A percentile compares a stretch with the other conserved stretches of the same genome.
Conservation (phyloP, 1,284 basidiomycete genomes). For the Inonotus hispidus region DNA sequence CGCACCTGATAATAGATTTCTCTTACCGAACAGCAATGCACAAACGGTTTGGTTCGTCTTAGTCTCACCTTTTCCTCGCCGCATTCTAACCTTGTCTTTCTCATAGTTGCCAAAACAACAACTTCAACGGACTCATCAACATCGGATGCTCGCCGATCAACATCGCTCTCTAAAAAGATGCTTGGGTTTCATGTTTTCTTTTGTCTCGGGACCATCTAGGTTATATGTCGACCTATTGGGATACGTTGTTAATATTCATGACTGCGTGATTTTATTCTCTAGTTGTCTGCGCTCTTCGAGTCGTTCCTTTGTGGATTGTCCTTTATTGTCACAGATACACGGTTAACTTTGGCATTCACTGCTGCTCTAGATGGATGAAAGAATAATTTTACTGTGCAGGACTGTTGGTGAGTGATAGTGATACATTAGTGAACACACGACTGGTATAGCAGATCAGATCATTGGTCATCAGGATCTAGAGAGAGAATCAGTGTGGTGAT, state of each 20-base stretch:
- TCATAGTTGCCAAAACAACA: constrained; percentile 20
- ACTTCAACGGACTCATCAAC: constrained; percentile 21
- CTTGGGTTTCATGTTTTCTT: no score
- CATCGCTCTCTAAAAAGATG: constrained; percentile 10
- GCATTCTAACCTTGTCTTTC: background rate
- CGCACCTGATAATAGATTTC: background rate
- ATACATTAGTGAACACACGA: no score
- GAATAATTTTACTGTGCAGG: no score
- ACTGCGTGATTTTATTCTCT: background rate
- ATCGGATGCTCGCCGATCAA: constrained; percentile 21
- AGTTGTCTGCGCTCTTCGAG: background rate
- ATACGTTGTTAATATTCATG: no score
- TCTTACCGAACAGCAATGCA: constrained; percentile 8
- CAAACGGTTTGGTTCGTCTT: constrained; percentile 17
- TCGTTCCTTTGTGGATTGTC: constrained; percentile 1
- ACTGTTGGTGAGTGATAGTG: no score
- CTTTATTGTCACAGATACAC: background rate
- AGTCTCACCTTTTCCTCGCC: background rate
- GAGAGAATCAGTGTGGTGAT: no score
- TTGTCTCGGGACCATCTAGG: no score
- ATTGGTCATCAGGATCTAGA: no score
- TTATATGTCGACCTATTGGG: no score
- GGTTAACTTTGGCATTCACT: background rate
- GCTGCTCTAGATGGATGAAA: no score
- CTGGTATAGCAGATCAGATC: no score